Conservation (phyloP, 352 stramenopile species). For the Pythium sp. region DNA sequence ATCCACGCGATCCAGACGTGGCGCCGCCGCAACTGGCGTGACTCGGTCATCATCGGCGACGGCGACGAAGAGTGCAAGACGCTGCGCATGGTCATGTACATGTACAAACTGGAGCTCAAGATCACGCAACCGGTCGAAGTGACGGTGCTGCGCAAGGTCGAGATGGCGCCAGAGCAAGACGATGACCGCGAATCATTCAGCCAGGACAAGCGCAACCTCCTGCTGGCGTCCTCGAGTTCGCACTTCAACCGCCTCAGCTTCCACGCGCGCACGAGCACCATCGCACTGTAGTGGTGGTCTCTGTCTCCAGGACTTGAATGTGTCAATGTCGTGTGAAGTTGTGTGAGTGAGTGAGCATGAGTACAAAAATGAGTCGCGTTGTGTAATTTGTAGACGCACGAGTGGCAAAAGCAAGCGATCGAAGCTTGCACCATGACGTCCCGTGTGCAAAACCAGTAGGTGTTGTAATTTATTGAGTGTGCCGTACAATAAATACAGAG, state of each 20-base stretch:
- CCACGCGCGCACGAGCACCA: constrained; percentile 12
- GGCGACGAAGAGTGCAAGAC: constrained; percentile 64
- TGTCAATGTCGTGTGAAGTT: neutral
- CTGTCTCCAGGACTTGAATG: neutral
- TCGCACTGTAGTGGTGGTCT: constrained; percentile 12
- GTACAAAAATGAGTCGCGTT: constrained; percentile 1
- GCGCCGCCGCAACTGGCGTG: constrained; percentile 75
- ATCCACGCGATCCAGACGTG: constrained; percentile 69
- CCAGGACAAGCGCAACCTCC: constrained; percentile 17
- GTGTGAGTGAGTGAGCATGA: neutral
- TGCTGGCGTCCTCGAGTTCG: constrained; percentile 13
- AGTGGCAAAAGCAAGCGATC: constrained; percentile 1
- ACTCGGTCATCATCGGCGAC: constrained; percentile 56
- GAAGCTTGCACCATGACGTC: constrained; percentile 5
- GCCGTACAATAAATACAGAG: constrained; percentile 8
- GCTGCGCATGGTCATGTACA: constrained; percentile 66
- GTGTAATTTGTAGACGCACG: neutral
- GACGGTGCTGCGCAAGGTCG: constrained; percentile 52
- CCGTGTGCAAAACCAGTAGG: neutral
- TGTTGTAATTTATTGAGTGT: constrained; percentile 12
- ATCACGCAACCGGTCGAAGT: constrained; percentile 42
- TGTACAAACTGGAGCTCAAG: constrained; percentile 63
- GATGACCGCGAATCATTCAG: constrained; percentile 11
- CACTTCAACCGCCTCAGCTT: constrained; percentile 17
- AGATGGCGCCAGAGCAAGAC: constrained; percentile 32